These are phyloP conservation scores for Populus euphratica DNA, from an alignment of 345 rosid species.

Conservation along the genomic window DNA sequence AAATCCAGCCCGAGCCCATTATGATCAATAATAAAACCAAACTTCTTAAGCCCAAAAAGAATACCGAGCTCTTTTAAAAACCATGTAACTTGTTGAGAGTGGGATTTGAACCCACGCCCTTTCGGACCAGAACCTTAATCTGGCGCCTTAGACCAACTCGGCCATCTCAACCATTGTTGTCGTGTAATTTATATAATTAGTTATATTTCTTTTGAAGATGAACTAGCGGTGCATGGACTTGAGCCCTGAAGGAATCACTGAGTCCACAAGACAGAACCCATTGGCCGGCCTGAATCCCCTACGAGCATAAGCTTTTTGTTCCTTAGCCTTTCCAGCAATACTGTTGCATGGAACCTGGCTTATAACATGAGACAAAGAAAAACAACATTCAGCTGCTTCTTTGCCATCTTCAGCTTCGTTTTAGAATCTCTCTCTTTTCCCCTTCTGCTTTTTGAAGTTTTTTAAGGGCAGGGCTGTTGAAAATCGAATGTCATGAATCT, in stretches of 20 bases:
- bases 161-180: constrained; percentile 64
- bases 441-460: constrained; percentile 22
- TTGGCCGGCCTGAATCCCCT: constrained; percentile 29
- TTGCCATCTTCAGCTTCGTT: constrained; percentile 11
- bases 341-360: constrained; percentile 27
- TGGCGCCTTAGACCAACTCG: constrained; percentile 99
- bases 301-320: constrained; percentile 27
- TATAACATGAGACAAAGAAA: not conserved
- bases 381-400: constrained; percentile 18
- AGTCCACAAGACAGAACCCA: constrained; percentile 29
- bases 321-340: constrained; percentile 29
- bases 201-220: constrained; percentile 46
- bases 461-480: constrained; percentile 18
- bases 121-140: constrained; percentile 99
- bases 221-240: constrained; percentile 46
- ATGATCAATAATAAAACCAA: too few relatives aligned
- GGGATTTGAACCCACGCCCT: constrained; percentile 99
- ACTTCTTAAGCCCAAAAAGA: too few relatives aligned
- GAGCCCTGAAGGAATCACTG: constrained; percentile 14
- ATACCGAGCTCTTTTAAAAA: too few relatives aligned
- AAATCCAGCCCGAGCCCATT: too few relatives aligned
- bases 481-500: constrained; percentile 2
- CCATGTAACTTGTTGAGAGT: constrained; percentile 57
- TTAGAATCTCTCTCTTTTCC: not conserved
- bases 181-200: not conserved